Evolutionary conservation across 129 eudicot species (phyloP), one percentile per base, ranked within the genome.

Genomic region (Lactuca saligna): DNA sequence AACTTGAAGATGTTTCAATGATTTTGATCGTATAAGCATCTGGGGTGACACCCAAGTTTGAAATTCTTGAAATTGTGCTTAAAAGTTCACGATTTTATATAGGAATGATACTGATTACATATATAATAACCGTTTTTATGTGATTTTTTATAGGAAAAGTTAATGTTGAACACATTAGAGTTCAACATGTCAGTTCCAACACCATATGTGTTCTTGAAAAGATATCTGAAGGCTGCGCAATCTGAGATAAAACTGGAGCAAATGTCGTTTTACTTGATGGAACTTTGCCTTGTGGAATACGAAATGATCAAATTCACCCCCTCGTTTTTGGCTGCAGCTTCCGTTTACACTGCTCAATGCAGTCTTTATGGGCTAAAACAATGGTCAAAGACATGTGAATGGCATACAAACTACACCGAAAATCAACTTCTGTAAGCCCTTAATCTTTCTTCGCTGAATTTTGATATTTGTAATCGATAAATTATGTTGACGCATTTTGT

Each of bases 151-250:
- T 76, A 93, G 99, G 99, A 94, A 78, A 87, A 65, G 3, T 32
- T 89, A 56, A 94, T 94, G 86, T 77, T 89, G n/a, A 94, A 89
- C 81, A 89, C 87, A 37, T 77, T 94, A 54, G 93, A 87, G 61
- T 94, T 89, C 73, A 94, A 94, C 81, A 83, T 94, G 84, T 89
- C 99, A 4, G 76, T 87, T 59, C 99, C 99, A 54, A 94, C 99
- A 44, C 78, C 96, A 2, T 89, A 85, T 72, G 97, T 89, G 50
- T 94, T 94, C 77, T 51, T 94, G 84, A 85, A 70, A 75, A 80
- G 99, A 73, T 94, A 67, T 54, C 95, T 94, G 41, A 94, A 94
- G 72, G 99, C 99, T 25, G 97, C 99, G 63, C 88, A 87, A 78
- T 82, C 87, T 3, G 97, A 94, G 44, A 70, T 29, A 55, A 94